Evolutionary conservation across 2,329 filamentous ascomycete genomes (phyloP), one percentile per base, ranked within the genome.

Genomic region (Sclerotinia sclerotiorum): DNA sequence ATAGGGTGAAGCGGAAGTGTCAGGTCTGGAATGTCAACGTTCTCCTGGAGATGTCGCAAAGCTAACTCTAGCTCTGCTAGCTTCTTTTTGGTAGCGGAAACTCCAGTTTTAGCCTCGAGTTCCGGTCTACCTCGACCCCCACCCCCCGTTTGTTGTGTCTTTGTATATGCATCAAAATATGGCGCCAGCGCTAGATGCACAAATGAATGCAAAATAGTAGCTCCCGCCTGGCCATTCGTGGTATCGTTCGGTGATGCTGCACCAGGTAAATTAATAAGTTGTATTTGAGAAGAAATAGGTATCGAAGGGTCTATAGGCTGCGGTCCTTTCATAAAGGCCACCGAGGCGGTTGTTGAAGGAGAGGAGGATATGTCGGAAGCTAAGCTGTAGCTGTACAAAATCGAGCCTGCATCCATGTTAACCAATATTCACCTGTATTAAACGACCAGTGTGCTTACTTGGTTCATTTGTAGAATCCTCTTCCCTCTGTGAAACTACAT

Each of bases 151-250:
- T 93, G 90, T 75, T 93, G 90, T 72, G 85, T 90, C 81, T 93
- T 94, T 69, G 94, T 96, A 79, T 93, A 96, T 74, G 94, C 94
- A 83, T 99, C 94, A 78, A 99, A 99, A 80, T 97, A 98, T 51
- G 96, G 95, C 75, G 92, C 93, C 77, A 99, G 84, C 73, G 92
- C 93, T 78, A 93, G 90, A 80, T 97, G 94, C 73, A 99, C 87
- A 75, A 97, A 87, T 69, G 94, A 93, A 81, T 97, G 93, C 71
- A 99, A 84, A 74, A 90, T 83, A 35, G 89, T 84, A 68, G 89
- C 85, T 69, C 89, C 89, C 78, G 93, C 90, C 74, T 92, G 88
- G 73, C 88, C 85, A 70, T 87, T 84, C 64, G 86, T 82, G 73
- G 86, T 88, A 74, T 87, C 89, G 69, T 90, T 84, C 71, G 73